Conservation (phyloP, 2,329 filamentous ascomycete genomes). For the Pseudogymnoascus verrucosus region DNA sequence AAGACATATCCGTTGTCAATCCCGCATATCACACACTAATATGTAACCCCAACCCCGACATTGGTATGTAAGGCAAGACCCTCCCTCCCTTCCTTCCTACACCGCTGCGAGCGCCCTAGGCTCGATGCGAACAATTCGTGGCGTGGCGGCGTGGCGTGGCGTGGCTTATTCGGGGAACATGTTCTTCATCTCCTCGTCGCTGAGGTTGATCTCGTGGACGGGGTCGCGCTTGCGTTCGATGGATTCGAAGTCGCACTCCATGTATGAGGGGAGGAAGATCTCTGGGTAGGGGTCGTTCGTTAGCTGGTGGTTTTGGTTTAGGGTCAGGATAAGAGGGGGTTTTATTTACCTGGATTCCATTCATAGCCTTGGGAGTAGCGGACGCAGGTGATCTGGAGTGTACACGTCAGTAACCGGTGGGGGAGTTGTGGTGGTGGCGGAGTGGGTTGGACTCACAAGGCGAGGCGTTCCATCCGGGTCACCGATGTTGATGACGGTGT, state of each 20-base stretch:
- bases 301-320: neutral
- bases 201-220: constrained; percentile 69
- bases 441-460: constrained; percentile 46
- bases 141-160: neutral
- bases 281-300: constrained; percentile 37
- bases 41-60: neutral
- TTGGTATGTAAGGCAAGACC: neutral
- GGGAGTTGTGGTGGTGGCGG: constrained; percentile 14
- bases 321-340: constrained; percentile 13
- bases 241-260: constrained; percentile 66
- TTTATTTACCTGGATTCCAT: constrained; percentile 63
- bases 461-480: constrained; percentile 64
- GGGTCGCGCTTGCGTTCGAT: constrained; percentile 70
- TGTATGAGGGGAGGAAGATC: constrained; percentile 72
- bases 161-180: constrained; percentile 54
- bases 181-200: constrained; percentile 64
- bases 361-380: constrained; percentile 72
- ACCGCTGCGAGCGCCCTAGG: neutral
- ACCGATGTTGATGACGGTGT: constrained; percentile 73
- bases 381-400: constrained; percentile 64
- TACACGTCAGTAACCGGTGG: constrained; percentile 6
- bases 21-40: neutral
- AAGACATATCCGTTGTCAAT: neutral
- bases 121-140: neutral
- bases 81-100: neutral